Conservation (phyloP, 805 yeast genomes). For the Myxozyma sirexii region DNA sequence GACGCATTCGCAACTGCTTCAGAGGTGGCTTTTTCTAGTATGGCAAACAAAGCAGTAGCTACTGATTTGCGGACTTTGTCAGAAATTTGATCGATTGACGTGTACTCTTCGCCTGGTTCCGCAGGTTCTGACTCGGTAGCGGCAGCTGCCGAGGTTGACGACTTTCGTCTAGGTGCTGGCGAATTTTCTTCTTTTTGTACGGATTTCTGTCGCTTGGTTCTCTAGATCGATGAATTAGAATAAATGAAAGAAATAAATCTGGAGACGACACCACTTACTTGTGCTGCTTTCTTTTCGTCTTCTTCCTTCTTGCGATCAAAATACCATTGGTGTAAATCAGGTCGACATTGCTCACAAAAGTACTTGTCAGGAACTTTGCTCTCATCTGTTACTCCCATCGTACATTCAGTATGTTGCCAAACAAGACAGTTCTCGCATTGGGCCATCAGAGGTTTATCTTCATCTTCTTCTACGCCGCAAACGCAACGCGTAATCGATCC, state of each 20-base stretch:
- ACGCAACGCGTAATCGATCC: conserved; percentile 38
- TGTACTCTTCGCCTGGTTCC: not conserved
- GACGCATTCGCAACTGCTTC: not conserved
- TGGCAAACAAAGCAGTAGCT: conserved; percentile 53
- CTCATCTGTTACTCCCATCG: conserved; percentile 51
- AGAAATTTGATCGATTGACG: conserved; percentile 14
- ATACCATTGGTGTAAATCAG: conserved; percentile 34
- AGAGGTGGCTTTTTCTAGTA: conserved; percentile 44
- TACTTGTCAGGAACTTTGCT: conserved; percentile 56
- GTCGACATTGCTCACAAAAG: conserved; percentile 56
- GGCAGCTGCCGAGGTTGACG: conserved; percentile 2
- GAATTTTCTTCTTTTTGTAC: conserved; percentile 1
- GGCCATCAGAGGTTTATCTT: conserved; percentile 52
- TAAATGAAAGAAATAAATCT: not conserved
- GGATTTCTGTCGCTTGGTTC: not conserved
- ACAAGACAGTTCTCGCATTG: conserved; percentile 65
- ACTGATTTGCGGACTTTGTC: conserved; percentile 54
- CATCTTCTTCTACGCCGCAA: conserved; percentile 39
- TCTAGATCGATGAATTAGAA: not conserved
- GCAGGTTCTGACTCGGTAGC: not conserved
- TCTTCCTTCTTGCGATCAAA: conserved; percentile 10
- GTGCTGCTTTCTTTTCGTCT: conserved; percentile 23
- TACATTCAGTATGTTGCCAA: conserved; percentile 72
- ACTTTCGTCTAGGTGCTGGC: not conserved
- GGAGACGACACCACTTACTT: not conserved